Conservation (phyloP, 768 basidiomycete species). For the Podaxis rugospora region DNA sequence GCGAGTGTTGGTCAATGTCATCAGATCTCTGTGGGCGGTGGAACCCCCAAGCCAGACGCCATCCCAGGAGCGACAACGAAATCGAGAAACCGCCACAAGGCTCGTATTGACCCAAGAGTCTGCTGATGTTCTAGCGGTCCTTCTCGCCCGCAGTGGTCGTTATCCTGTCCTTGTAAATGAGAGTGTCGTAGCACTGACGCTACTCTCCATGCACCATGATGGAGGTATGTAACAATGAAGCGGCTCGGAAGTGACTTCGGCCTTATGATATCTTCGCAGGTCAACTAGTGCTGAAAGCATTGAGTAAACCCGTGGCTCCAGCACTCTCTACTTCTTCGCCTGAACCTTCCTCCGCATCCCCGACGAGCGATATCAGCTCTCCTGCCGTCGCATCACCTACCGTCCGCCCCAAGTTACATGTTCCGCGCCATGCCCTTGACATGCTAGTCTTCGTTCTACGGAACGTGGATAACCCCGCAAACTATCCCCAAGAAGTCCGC, state of each 20-base stretch:
- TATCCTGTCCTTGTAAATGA: conserved; percentile 89
- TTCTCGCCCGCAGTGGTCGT: conserved; percentile 72
- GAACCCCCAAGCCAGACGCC: conserved; percentile 13
- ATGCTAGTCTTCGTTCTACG: conserved; percentile 61
- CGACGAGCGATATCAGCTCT: conserved; percentile 41
- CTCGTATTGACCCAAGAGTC: conserved; percentile 48
- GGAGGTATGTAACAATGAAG: conserved; percentile 50
- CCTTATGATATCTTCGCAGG: conserved; percentile 33
- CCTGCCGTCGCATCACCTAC: conserved; percentile 43
- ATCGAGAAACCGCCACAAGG: conserved; percentile 49
- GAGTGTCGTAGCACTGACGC: conserved; percentile 75
- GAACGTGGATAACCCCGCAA: conserved; percentile 48
- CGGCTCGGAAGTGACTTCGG: neutral
- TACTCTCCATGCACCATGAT: conserved; percentile 61
- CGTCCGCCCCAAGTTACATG: conserved; percentile 31
- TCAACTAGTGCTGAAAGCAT: conserved; percentile 54
- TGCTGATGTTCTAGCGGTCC: conserved; percentile 58
- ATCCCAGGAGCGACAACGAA: conserved; percentile 37
- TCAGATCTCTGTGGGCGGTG: conserved; percentile 64
- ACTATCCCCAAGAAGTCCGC: conserved; percentile 73
- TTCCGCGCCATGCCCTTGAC: conserved; percentile 59
- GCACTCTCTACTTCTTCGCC: conserved; percentile 3
- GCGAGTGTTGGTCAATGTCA: conserved; percentile 80
- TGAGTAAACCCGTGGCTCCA: conserved; percentile 35
- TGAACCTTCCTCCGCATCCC: conserved; percentile 34